These are phyloP conservation scores for Neocucurbitaria cava DNA, from an alignment of 2,329 filamentous ascomycete species.

Conservation along the genomic window DNA sequence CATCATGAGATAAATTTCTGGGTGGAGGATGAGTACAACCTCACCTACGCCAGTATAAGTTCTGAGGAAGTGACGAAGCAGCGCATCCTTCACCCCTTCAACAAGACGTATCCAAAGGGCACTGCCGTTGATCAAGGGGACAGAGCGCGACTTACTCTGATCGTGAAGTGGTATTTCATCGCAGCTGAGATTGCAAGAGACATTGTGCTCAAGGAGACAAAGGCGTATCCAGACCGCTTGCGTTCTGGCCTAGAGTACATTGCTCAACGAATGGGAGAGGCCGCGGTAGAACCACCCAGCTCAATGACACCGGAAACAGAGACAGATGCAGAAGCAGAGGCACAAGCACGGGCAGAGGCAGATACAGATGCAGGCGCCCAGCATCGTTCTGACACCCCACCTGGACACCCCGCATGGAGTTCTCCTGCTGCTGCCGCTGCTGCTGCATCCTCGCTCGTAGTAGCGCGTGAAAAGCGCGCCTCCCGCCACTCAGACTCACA, in stretches of 20 bases:
- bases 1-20: slow-evolving; percentile 6
- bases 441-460: neutral
- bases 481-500: neutral
- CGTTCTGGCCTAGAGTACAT: slow-evolving; percentile 4
- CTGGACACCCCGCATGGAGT: neutral
- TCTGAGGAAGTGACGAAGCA: slow-evolving; percentile 5
- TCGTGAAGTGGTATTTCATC: slow-evolving; percentile 20
- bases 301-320: neutral
- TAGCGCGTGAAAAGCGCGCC: neutral
- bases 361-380: too few relatives aligned
- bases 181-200: slow-evolving; percentile 11
- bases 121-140: slow-evolving; percentile 2
- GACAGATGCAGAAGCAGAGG: too few relatives aligned
- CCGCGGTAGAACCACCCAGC: slow-evolving; percentile 1
- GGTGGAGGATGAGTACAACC: neutral
- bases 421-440: neutral
- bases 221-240: slow-evolving; percentile 6
- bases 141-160: slow-evolving; percentile 5
- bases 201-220: slow-evolving; percentile 7
- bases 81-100: slow-evolving; percentile 14
- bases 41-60: neutral
- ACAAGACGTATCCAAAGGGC: slow-evolving; percentile 11
- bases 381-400: neutral
- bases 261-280: slow-evolving; percentile 1
- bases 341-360: neutral